phyloP scores from a whole-genome alignment of 495 filamentous ascomycete species.

The Barbatosphaeria neglecta region DNA sequence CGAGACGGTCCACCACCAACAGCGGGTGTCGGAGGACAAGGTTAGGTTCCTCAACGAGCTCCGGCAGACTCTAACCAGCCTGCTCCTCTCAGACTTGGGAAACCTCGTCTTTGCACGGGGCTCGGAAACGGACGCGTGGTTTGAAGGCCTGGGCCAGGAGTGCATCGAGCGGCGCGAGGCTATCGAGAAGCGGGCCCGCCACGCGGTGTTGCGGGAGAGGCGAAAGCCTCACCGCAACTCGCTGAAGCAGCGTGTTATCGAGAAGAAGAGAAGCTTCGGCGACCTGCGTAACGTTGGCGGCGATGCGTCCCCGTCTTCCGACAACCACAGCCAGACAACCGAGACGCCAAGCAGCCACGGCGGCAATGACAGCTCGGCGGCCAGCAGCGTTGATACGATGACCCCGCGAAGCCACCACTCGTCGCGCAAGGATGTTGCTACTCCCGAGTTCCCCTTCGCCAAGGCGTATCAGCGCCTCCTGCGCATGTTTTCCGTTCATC shows the following conservation, averaged over 20 bases:
- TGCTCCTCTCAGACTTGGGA: constrained; percentile 83
- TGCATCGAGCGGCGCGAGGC: constrained; percentile 66
- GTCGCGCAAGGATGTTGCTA: constrained; percentile 24
- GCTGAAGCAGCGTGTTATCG: constrained; percentile 38
- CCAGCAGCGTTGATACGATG: constrained; percentile 26
- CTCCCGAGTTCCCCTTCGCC: constrained; percentile 56
- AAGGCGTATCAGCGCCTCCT: constrained; percentile 69
- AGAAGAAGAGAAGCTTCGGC: constrained; percentile 47
- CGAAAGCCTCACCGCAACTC: constrained; percentile 25
- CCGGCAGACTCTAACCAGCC: constrained; percentile 66
- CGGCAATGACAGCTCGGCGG: constrained; percentile 25
- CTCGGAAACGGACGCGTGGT: constrained; percentile 90
- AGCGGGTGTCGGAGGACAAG: constrained; percentile 39
- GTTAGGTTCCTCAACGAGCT: constrained; percentile 62
- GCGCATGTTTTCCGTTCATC: constrained; percentile 79
- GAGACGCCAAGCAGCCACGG: constrained; percentile 17
- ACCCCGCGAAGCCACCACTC: constrained; percentile 19
- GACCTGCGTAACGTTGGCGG: constrained; percentile 34
- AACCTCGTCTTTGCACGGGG: constrained; percentile 72
- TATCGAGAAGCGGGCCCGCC: constrained; percentile 36
- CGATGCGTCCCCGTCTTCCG: constrained; percentile 13
- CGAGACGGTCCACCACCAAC: constrained; percentile 47
- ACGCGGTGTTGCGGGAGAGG: constrained; percentile 29
- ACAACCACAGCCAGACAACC: constrained; percentile 18
- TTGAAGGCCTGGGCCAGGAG: constrained; percentile 63